These are phyloP conservation scores for Cryphonectria nitschkei DNA, from an alignment of 2,329 filamentous ascomycete genomes.

Conservation along the genomic window DNA sequence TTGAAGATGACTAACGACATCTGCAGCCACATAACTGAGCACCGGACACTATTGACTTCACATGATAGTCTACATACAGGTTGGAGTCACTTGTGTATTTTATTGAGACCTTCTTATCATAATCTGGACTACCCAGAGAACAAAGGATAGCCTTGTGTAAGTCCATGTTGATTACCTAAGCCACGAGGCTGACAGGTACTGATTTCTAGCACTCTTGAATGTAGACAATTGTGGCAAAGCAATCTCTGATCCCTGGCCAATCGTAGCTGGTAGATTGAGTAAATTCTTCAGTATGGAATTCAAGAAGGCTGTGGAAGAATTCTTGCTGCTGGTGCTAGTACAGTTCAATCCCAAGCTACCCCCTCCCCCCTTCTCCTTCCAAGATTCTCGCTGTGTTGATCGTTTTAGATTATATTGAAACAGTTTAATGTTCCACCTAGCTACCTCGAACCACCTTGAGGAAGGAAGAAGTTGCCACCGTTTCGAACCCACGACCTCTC, in stretches of 20 bases:
- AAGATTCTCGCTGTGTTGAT: not conserved
- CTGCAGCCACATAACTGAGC: not conserved
- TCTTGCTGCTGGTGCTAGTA: not conserved
- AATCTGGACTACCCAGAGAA: not conserved
- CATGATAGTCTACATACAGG: not conserved
- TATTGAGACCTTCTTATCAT: not conserved
- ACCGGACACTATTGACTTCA: not conserved
- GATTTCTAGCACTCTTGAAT: not conserved
- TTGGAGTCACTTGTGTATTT: not conserved
- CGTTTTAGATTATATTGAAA: not conserved
- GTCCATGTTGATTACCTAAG: slow-evolving; percentile 4
- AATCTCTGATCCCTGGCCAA: not conserved
- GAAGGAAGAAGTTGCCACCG: not conserved
- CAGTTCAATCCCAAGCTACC: no score
- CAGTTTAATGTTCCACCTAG: not conserved
- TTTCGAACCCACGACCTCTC: not conserved
- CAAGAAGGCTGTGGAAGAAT: not conserved
- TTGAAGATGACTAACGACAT: not conserved
- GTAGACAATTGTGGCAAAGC: not conserved
- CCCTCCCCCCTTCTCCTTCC: no score
- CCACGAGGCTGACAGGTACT: slow-evolving; percentile 4
- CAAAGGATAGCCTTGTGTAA: slow-evolving; percentile 2
- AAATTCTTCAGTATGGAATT: not conserved
- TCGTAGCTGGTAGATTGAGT: not conserved
- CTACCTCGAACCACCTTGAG: no score